Base-by-base conservation (phyloP, 2,329 filamentous ascomycete genomes). In the Xylaria sp. region DNA sequence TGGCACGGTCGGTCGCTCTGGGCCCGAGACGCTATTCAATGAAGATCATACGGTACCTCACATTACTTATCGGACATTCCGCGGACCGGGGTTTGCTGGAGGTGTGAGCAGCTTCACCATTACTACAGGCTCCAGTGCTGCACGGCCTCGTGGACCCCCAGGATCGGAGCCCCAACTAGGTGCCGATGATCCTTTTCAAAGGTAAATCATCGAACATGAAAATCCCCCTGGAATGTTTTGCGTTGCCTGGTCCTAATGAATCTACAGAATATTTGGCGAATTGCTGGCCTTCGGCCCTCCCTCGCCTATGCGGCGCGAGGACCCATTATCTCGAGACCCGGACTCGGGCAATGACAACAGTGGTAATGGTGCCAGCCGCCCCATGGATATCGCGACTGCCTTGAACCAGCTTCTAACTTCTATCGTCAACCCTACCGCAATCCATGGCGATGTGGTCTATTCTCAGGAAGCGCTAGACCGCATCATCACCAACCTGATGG, bases 391-490 rank as follows among this genome's bases (percentile, higher is more conserved):
- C 20, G 76, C 76, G 15, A 72, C 76, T 18, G 81, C 81, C 36
- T 76, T 90, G 4, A 83, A 84, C 39, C 83, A 86, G n/a, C 80
- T 90, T 5, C 78, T 91, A 20, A 81, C 81, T 8, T 77, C 78
- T 41, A 72, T 90, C 28, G 78, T 90, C 45, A 85, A 84, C 61
- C 85, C 86, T 15, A 82, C 84, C 65, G 84, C 81, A 8, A 80
- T 83, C 18, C 84, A 87, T 66, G 93, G 94, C 23, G 95, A 98
- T 78, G 93, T 90, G 8, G 95, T 97, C 0, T 97, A 95, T 78
- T 91, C 92, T 0, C 93, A 98, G 80, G 94, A 97, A 81, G 94
- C 92, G 2, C 83, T 98, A 36, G 95, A 99, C 77, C 89, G 91
- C 39, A 93, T 98, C 71, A 91, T 99, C 64, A 91, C 93, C 0